Conservation (phyloP, 176 grass and related monocot species). For the Alloteropsis semialata region DNA sequence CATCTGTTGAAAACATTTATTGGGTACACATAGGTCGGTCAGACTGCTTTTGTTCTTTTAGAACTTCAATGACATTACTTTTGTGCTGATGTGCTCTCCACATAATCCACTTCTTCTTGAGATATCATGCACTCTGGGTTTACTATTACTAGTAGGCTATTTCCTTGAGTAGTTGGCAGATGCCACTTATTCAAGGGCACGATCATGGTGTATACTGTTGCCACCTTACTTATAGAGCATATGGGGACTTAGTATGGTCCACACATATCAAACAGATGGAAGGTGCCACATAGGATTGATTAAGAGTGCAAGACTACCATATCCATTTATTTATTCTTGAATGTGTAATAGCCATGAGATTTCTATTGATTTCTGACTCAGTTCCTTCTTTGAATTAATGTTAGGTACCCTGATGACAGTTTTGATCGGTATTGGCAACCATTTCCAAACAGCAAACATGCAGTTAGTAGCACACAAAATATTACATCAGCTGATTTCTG, state of each 20-base stretch:
- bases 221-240: not conserved
- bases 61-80: not conserved
- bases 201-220: not conserved
- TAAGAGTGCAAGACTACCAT: not conserved
- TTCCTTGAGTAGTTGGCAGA: not conserved
- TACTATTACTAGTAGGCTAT: not conserved
- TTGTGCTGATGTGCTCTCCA: not conserved
- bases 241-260: not conserved
- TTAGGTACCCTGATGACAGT: constrained; percentile 88
- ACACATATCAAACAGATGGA: not conserved
- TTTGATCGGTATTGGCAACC: constrained; percentile 88
- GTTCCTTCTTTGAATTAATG: constrained; percentile 19
- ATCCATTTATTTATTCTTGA: not conserved
- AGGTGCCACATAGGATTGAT: not conserved
- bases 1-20: not conserved
- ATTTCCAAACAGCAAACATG: constrained; percentile 55
- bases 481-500: constrained; percentile 71
- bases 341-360: not conserved
- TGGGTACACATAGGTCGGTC: not conserved
- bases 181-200: not conserved
- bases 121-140: not conserved
- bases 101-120: not conserved
- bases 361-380: not conserved
- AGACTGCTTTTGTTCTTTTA: not conserved
- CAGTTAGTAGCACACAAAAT: constrained; percentile 78